Evolutionary conservation across 2,329 filamentous ascomycete species (phyloP).

Genomic region (Chalaropsis thielavioides): DNA sequence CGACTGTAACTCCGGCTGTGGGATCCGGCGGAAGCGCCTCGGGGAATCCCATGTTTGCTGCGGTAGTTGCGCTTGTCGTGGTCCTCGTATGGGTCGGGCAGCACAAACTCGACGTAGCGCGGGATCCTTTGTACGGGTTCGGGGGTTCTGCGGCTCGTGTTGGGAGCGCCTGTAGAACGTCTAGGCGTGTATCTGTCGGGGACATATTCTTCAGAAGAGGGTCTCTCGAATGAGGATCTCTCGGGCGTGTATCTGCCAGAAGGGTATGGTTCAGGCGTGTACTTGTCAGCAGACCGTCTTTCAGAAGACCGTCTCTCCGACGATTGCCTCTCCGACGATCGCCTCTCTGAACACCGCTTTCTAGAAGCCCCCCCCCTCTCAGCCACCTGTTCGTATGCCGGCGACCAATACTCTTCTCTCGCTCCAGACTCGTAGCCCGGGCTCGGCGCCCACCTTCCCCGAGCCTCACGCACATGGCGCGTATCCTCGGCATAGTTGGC

Average conservation of each 20-base stretch:
- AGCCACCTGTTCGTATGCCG: no score
- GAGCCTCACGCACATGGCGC: no score
- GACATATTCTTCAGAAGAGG: neutral
- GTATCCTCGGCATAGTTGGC: neutral
- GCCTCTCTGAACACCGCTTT: no score
- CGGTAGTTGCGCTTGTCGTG: neutral
- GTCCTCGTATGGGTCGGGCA: neutral
- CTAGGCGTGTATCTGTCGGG: neutral
- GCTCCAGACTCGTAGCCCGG: neutral
- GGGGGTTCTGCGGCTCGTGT: neutral
- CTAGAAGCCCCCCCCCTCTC: no score
- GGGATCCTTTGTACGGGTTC: neutral
- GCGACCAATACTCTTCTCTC: neutral
- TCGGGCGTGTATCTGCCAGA: neutral
- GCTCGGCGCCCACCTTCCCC: neutral
- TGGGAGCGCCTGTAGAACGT: neutral
- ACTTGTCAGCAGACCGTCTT: neutral
- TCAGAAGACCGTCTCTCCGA: neutral
- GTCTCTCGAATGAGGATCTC: neutral
- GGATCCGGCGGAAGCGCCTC: neutral
- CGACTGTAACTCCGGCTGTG: no score
- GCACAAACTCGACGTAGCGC: neutral
- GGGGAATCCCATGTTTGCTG: neutral
- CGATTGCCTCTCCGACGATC: neutral
- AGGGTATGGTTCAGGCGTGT: neutral